Evolutionary conservation across 257 asterid species (phyloP), one percentile per base, ranked within the genome.

Genomic region (Oldenlandia corymbosa): DNA sequence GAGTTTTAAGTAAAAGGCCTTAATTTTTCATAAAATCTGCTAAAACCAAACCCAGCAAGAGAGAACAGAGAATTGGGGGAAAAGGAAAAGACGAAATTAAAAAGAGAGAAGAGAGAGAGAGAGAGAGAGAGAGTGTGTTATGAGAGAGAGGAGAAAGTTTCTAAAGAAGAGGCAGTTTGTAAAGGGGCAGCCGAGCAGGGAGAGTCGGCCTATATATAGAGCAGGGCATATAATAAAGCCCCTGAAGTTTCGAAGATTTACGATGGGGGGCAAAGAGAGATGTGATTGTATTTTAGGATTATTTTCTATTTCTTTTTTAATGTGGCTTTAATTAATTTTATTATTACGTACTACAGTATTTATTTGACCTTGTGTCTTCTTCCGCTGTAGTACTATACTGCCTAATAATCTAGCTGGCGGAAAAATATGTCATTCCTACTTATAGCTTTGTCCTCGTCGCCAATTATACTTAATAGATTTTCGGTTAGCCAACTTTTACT

Each of bases 201-300:
- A 7, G 36, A 30, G 46, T 1, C 5, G 3, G 28, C 1, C 17
- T 27, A 67, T 76, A 41, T 76, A 76, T 76, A 71, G 77, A 46
- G 42, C 26, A 24, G 27, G 8, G 52, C 28, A 13, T 26, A 10
- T 7, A 0, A 9, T 17, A 41, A 0, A 31, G 66, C 61, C 74
- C 76, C 74, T 67, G 27, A 21, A 58, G 66, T 67, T 71, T 10
- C 2, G 7, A 17, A 7, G 24, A 62, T 60, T 62, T 71, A 71
- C 70, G 47, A 18, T n/a, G n/a, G n/a, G n/a, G 67, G 55, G 53
- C n/a, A 28, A n/a, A 39, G 48, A 60, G 31, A 55, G 39, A 30
- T 34, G 39, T 4, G 39, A 34, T 34, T 34, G n/a, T n/a, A n/a
- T 34, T 34, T 34, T 34, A 34, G 4, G 4, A 34, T 34, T 34